A percentile compares a stretch with the other conserved stretches of the same genome.
Conservation (phyloP, 768 basidiomycete genomes). For the Leccinum rimulosum region DNA sequence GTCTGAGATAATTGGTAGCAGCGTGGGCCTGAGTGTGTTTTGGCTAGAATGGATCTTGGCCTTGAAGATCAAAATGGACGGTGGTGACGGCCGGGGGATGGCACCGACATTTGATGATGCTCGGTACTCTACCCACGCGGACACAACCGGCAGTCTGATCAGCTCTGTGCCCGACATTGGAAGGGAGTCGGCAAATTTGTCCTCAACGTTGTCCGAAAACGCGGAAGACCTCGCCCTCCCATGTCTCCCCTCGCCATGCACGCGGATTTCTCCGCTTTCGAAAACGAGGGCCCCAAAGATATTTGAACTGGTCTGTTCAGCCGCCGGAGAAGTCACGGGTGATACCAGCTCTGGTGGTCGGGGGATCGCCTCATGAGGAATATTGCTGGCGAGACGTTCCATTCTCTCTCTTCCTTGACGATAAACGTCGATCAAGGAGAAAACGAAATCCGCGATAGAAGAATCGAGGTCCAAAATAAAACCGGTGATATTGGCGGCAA, state of each 20-base stretch:
- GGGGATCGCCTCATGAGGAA: constrained; percentile 37
- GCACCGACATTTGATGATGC: constrained; percentile 45
- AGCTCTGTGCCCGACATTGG: constrained; percentile 50
- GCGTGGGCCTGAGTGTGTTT: constrained; percentile 77
- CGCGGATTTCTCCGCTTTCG: constrained; percentile 78
- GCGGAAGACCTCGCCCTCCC: constrained; percentile 36
- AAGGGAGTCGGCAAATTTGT: constrained; percentile 53
- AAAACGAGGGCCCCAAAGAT: constrained; percentile 71
- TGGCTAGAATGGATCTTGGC: constrained; percentile 86
- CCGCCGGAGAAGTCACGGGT: constrained; percentile 3
- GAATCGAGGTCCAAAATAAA: constrained; percentile 85
- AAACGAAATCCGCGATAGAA: constrained; percentile 71
- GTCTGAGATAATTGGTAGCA: constrained; percentile 84
- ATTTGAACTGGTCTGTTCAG: constrained; percentile 49
- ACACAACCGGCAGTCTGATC: constrained; percentile 72
- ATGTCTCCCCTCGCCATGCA: constrained; percentile 54
- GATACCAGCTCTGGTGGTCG: constrained; percentile 8
- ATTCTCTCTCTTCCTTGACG: constrained; percentile 77
- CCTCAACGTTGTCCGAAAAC: constrained; percentile 47
- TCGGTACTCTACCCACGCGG: constrained; percentile 82
- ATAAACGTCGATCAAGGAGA: constrained; percentile 84
- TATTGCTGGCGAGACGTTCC: constrained; percentile 56
- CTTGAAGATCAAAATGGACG: constrained; percentile 75
- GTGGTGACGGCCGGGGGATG: constrained; percentile 39
- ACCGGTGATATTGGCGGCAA: constrained; percentile 73